Percentiles rank a stretch among this genome's conserved stretches.
Evolutionary conservation across 495 filamentous ascomycete genomes (phyloP).

Genomic region (Lasiosphaeria hispida): DNA sequence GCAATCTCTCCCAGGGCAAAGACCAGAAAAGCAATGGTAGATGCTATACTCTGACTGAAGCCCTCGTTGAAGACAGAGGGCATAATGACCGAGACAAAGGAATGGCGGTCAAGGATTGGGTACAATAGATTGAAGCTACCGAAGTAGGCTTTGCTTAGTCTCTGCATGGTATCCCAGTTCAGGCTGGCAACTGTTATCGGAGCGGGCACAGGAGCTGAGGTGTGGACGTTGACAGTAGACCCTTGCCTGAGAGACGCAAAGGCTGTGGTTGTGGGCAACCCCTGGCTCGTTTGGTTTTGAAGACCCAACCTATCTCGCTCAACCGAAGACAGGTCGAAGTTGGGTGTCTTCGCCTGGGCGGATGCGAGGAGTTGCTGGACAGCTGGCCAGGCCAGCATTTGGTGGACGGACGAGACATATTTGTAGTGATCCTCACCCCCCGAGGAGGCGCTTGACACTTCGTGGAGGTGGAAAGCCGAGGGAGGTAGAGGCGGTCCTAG

Average conservation of each 20-base stretch:
- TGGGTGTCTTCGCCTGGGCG: slow-evolving; percentile 27
- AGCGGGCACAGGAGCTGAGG: not conserved
- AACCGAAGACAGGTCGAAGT: slow-evolving; percentile 30
- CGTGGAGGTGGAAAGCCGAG: slow-evolving; percentile 9
- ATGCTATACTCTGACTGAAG: slow-evolving; percentile 47
- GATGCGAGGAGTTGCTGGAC: slow-evolving; percentile 47
- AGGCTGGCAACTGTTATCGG: slow-evolving; percentile 25
- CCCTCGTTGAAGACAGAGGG: slow-evolving; percentile 45
- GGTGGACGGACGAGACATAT: slow-evolving; percentile 55
- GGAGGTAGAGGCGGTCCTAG: not conserved
- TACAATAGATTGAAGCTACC: slow-evolving; percentile 55
- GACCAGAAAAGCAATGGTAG: slow-evolving; percentile 54
- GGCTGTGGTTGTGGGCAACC: slow-evolving; percentile 14
- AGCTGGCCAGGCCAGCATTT: slow-evolving; percentile 57
- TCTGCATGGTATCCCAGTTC: slow-evolving; percentile 49
- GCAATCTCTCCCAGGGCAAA: slow-evolving; percentile 57
- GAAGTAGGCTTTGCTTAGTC: slow-evolving; percentile 52
- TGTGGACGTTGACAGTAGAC: slow-evolving; percentile 1
- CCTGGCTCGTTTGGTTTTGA: slow-evolving; percentile 16
- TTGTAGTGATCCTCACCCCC: slow-evolving; percentile 33
- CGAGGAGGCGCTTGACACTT: slow-evolving; percentile 11
- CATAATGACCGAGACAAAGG: slow-evolving; percentile 49
- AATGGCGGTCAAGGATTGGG: slow-evolving; percentile 54
- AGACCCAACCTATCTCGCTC: slow-evolving; percentile 46
- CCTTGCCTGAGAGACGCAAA: not conserved